A percentile compares a stretch with the other conserved stretches of the same genome.
phyloP scores from a whole-genome alignment of 2,329 filamentous ascomycete species.

The Tolypocladium paradoxum region DNA sequence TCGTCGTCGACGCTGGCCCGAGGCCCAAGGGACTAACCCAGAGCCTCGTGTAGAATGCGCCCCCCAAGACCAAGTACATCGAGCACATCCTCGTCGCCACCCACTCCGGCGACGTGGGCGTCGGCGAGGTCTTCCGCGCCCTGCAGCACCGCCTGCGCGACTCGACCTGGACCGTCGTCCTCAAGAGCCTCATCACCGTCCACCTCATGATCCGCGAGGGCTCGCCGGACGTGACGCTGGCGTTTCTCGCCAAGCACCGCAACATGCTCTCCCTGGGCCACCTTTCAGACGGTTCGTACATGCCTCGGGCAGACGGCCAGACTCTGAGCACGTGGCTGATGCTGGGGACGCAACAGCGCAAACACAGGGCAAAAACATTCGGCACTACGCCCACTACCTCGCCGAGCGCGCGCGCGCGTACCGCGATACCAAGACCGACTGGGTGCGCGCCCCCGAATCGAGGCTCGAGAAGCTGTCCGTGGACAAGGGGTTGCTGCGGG shows the following conservation, averaged over 20 bases:
- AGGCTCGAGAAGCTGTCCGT: conserved; percentile 77
- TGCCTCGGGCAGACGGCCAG: background rate
- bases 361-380: conserved; percentile 89
- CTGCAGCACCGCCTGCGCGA: conserved; percentile 82
- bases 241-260: conserved; percentile 72
- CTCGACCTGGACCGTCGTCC: conserved; percentile 98
- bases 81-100: conserved; percentile 95
- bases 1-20: too few species aligned
- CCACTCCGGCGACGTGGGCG: conserved; percentile 85
- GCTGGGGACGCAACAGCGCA: conserved; percentile 49
- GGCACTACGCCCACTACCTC: conserved; percentile 82
- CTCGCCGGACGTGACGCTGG: conserved; percentile 75
- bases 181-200: conserved; percentile 92
- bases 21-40: too few species aligned
- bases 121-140: conserved; percentile 90
- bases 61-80: conserved; percentile 98
- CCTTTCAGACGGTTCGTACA: conserved; percentile 74
- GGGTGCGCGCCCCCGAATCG: conserved; percentile 72
- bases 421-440: conserved; percentile 77
- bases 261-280: conserved; percentile 78
- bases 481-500: conserved; percentile 82
- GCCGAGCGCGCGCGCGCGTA: conserved; percentile 72
- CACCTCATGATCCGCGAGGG: conserved; percentile 98
- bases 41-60: conserved; percentile 57
- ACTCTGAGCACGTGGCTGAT: background rate